Base-by-base conservation (phyloP, 345 rosid species). In the Heritiera fomes region DNA sequence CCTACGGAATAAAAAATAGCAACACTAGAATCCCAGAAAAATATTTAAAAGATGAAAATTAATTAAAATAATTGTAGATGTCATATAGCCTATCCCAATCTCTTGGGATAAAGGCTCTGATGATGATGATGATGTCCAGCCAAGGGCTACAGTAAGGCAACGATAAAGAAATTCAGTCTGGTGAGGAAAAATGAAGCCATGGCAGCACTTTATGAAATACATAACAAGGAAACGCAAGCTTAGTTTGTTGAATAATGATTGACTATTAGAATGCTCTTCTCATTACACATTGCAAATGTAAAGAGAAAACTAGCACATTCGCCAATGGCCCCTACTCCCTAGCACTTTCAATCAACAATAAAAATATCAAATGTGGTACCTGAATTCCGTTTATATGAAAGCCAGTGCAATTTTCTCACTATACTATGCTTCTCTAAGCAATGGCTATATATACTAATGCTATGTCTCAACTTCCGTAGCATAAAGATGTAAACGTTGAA, bases 1-100 rank as follows among this genome's bases (percentile, higher is more conserved):
- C 98, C 98, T 94, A 83, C 65, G 70, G 10, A 84, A 66, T 18
- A 75, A 58, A 84, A 28, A 56, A 47, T 75, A 82, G 83, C 83
- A 83, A 62, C 72, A 12, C 38, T 4, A 75, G 45, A 69, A 62
- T 23, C 56, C 52, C 66, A 59, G 8, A 75, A 69, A 62, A 15
- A 28, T 12, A 14, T 45, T 43, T 60, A 23, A 6, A 20, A 46
- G 13, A 75, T 23, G 10, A 47, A 23, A 23, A 23, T 23, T 23
- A 62, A 53, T 10, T 55, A 53, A 72, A 15, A 70, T 47, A 59
- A 20, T 50, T n/a, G 10, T 8, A 34, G 12, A 17, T 32, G 34
- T 50, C 5, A 8, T 23, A 23, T 23, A 23, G 28, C 28, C 28
- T 23, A 23, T 0, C 28, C 28, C 28, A 23, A 23, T 23, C 28